Evolutionary conservation across 1,284 basidiomycete species (phyloP).

Genomic region (Moesziomyces parantarcticus): DNA sequence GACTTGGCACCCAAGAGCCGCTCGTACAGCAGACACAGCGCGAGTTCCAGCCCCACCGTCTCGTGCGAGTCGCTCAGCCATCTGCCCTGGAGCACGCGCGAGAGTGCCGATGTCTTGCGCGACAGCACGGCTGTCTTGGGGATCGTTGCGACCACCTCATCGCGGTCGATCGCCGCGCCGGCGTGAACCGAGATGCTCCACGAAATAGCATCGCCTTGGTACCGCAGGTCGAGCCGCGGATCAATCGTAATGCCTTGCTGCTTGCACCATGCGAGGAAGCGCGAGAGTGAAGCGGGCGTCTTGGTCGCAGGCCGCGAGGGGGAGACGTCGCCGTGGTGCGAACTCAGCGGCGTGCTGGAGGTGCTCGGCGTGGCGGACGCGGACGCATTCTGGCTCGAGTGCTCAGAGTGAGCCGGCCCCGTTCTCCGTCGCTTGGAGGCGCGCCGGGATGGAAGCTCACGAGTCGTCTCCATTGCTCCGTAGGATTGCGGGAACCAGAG

Average conservation of each 20-base stretch:
- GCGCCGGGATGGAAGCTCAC: not conserved
- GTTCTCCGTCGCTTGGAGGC: conserved; percentile 1
- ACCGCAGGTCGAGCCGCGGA: conserved; percentile 19
- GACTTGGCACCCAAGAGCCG: conserved; percentile 32
- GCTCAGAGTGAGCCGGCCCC: not conserved
- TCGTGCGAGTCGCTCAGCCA: conserved; percentile 30
- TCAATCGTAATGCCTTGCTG: conserved; percentile 10
- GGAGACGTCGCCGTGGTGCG: not conserved
- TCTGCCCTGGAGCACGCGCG: conserved; percentile 9
- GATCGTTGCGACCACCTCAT: conserved; percentile 27
- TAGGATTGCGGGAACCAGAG: not conserved
- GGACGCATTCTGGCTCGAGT: not conserved
- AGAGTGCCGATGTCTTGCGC: conserved; percentile 34
- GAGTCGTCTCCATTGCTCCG: too few relatives aligned
- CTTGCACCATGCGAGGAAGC: conserved; percentile 28
- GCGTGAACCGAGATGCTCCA: conserved; percentile 40
- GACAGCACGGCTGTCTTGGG: conserved; percentile 49
- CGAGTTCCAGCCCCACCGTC: conserved; percentile 44
- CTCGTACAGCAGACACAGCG: conserved; percentile 57
- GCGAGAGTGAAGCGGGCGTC: not conserved
- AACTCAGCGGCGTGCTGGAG: conserved; percentile 11
- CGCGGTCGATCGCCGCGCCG: conserved; percentile 3
- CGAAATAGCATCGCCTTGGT: conserved; percentile 6
- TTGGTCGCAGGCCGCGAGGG: not conserved
- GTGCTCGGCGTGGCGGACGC: not conserved